Conservation (phyloP, 352 stramenopile species). For the Phytophthora constricta region DNA sequence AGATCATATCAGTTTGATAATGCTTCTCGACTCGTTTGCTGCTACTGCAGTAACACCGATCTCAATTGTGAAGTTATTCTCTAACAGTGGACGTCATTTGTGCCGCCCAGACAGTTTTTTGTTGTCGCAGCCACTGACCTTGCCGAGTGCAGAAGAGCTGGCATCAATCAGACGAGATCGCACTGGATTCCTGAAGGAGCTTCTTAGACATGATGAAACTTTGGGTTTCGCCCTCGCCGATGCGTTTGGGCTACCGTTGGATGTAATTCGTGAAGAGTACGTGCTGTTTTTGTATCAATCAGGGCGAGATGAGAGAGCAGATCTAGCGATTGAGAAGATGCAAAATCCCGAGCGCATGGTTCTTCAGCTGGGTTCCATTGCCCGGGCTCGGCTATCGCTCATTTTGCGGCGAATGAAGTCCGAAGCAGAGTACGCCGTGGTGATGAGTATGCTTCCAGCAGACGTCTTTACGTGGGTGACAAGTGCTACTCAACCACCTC, state of each 20-base stretch:
- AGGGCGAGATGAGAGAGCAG: slow-evolving; percentile 69
- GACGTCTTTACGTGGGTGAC: slow-evolving; percentile 82
- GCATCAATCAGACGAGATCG: slow-evolving; percentile 52
- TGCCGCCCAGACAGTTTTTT: slow-evolving; percentile 72
- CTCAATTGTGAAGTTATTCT: slow-evolving; percentile 73
- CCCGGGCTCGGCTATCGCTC: slow-evolving; percentile 69
- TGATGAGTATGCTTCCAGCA: slow-evolving; percentile 86
- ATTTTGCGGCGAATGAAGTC: slow-evolving; percentile 82
- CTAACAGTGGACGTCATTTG: slow-evolving; percentile 51
- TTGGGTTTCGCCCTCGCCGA: slow-evolving; percentile 72
- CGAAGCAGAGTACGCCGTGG: slow-evolving; percentile 71
- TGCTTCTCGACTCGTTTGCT: slow-evolving; percentile 84
- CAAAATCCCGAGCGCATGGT: slow-evolving; percentile 68
- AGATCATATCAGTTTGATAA: slow-evolving; percentile 77
- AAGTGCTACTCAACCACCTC: slow-evolving; percentile 53
- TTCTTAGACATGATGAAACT: slow-evolving; percentile 70
- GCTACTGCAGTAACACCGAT: slow-evolving; percentile 72
- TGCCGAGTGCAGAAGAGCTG: slow-evolving; percentile 30
- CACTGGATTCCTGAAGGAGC: slow-evolving; percentile 70
- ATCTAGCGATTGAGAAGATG: slow-evolving; percentile 80
- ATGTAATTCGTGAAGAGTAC: slow-evolving; percentile 81
- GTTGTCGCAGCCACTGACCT: slow-evolving; percentile 2
- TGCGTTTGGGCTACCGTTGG: slow-evolving; percentile 75
- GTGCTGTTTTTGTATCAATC: slow-evolving; percentile 84
- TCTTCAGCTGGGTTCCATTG: slow-evolving; percentile 66